Conservation (phyloP, 352 stramenopile genomes). For the Phytophthora meadii region DNA sequence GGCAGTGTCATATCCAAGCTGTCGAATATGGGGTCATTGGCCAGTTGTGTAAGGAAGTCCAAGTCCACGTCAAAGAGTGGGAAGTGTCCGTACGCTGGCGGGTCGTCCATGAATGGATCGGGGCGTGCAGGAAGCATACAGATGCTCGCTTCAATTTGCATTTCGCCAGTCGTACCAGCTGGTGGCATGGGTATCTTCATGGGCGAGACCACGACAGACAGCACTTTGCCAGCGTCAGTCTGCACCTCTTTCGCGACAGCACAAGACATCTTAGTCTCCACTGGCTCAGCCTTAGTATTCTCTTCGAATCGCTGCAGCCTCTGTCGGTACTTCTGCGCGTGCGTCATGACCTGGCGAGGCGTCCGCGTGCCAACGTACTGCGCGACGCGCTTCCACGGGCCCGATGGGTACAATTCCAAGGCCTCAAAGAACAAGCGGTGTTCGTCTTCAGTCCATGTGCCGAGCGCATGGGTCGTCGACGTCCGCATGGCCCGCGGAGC, state of each 20-base stretch:
- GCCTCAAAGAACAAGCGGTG: slow-evolving; percentile 36
- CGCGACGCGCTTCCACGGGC: slow-evolving; percentile 58
- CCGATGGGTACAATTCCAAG: slow-evolving; percentile 47
- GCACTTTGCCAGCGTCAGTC: slow-evolving; percentile 4
- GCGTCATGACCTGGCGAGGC: slow-evolving; percentile 47
- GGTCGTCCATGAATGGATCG: slow-evolving; percentile 16
- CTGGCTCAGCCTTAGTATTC: background rate
- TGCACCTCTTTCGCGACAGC: slow-evolving; percentile 8
- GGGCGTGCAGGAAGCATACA: slow-evolving; percentile 14
- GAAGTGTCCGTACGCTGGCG: slow-evolving; percentile 8
- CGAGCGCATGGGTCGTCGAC: background rate
- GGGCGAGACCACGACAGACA: slow-evolving; percentile 30
- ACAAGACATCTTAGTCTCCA: background rate
- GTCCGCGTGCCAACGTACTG: slow-evolving; percentile 39
- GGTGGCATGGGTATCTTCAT: slow-evolving; percentile 5
- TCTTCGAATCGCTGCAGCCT: slow-evolving; percentile 18
- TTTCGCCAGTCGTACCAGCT: slow-evolving; percentile 32
- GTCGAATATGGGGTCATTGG: slow-evolving; percentile 28
- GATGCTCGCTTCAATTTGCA: slow-evolving; percentile 32
- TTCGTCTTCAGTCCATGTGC: slow-evolving; percentile 35
- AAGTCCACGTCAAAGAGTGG: slow-evolving; percentile 17
- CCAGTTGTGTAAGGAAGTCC: slow-evolving; percentile 26
- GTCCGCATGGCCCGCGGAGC: background rate
- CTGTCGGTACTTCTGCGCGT: slow-evolving; percentile 46
- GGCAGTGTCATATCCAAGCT: slow-evolving; percentile 23